Base-by-base conservation (phyloP, 768 basidiomycete genomes). In the Dioszegia aurantiaca region DNA sequence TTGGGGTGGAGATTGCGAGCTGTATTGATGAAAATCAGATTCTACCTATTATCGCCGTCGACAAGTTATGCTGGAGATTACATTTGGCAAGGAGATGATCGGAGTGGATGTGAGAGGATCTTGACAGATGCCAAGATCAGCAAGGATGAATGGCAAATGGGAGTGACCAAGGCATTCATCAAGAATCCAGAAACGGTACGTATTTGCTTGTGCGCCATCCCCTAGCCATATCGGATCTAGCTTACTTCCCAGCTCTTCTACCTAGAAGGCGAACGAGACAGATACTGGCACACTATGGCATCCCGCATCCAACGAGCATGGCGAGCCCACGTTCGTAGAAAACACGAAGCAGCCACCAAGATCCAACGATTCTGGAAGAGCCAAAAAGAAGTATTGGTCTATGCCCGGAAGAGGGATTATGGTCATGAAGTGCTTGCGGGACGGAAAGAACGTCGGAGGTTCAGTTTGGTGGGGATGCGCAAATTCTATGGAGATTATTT, bases 241-340 rank as follows among this genome's bases (percentile, higher is more conserved):
- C 51, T 53, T n/a, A 53, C 24, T 4, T 21, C 21, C 2, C 61
- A 97, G 90, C 84, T 99, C 21, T 99, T 99, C 75, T 95, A 94
- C 12, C 80, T 99, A 56, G 95, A 99, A 80, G 93, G 90, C 6
- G 98, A 98, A 90, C 86, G 95, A 51, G 95, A 99, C 75, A 85
- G 89, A 53, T 99, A 98, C 77, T 99, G 95, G 95, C 95, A 99
- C 77, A 98, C 97, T 77, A 99, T 99, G 95, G 95, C 95, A 0
- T 84, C 79, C 24, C 87, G 95, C 43, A 99, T 99, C 51, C 95
- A 99, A 77, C 86, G 95, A 31, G 91, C 91, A 4, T 99, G 86
- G 83, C 83, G 94, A 58, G 94, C 95, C 74, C 95, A 95, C 76
- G 83, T 93, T 83, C 85, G 94, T 9, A 90, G 95, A 79, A 91